A percentile compares a stretch with the other conserved stretches of the same genome.
Conservation (phyloP, 257 asterid genomes). For the Petrea volubilis region DNA sequence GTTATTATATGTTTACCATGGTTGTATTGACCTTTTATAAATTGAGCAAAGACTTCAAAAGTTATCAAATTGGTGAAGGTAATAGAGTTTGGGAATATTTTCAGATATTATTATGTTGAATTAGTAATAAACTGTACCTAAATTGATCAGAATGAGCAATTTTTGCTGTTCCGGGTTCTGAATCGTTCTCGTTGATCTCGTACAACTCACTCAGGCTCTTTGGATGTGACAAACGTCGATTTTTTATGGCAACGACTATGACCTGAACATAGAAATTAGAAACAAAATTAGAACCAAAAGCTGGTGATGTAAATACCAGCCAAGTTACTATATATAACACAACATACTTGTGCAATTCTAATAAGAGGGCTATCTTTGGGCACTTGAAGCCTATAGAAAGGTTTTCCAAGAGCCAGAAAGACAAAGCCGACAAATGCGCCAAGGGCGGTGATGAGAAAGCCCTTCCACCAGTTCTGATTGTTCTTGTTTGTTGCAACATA, state of each 20-base stretch:
- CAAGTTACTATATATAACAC: not conserved
- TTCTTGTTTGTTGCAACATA: conserved; percentile 48
- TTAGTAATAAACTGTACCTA: conserved; percentile 26
- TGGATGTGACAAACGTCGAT: conserved; percentile 37
- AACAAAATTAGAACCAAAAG: not conserved
- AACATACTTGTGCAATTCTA: conserved; percentile 50
- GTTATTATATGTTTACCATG: no score
- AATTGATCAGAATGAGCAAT: conserved; percentile 49
- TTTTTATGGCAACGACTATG: conserved; percentile 43
- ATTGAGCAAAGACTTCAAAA: no score
- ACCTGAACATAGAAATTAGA: conserved; percentile 37
- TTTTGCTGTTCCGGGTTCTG: conserved; percentile 22
- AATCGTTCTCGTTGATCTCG: conserved; percentile 38
- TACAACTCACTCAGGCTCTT: conserved; percentile 38
- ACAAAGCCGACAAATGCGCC: conserved; percentile 40
- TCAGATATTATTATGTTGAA: not conserved
- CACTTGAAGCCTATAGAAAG: conserved; percentile 49
- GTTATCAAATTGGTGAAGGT: no score
- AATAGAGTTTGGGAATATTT: no score
- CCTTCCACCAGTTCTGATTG: conserved; percentile 65
- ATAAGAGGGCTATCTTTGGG: conserved; percentile 62
- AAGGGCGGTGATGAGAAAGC: conserved; percentile 49
- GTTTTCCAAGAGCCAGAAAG: conserved; percentile 45
- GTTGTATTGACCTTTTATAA: no score
- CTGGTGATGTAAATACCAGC: no score